Percentiles rank a stretch among this genome's conserved stretches.
These are phyloP conservation scores for Malbranchea cinnamomea DNA, from an alignment of 2,329 filamentous ascomycete species.

Conservation along the genomic window DNA sequence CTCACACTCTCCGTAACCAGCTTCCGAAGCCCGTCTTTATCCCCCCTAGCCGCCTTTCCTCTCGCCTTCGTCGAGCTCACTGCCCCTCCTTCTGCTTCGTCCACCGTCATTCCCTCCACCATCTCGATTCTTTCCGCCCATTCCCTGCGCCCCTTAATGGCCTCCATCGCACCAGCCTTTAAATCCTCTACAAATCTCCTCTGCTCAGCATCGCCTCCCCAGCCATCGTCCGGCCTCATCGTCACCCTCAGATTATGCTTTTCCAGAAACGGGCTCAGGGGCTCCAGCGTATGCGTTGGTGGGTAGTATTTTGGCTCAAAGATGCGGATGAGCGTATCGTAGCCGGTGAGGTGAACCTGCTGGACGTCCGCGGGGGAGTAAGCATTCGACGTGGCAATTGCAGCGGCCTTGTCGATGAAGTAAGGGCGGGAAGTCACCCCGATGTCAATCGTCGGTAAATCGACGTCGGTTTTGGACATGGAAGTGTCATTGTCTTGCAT, in stretches of 20 bases:
- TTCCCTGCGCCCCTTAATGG: slow-evolving; percentile 24
- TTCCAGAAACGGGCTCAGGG: slow-evolving; percentile 27
- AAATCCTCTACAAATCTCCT: slow-evolving; percentile 22
- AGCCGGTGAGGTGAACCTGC: slow-evolving; percentile 35
- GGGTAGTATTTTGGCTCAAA: slow-evolving; percentile 36
- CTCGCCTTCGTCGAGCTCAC: slow-evolving; percentile 32
- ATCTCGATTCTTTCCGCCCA: slow-evolving; percentile 30
- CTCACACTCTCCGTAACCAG: slow-evolving; percentile 21
- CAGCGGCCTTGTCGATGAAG: slow-evolving; percentile 33
- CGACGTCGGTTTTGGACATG: neutral
- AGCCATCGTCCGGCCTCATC: slow-evolving; percentile 26
- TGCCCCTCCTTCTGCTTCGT: slow-evolving; percentile 18
- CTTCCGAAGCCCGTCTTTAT: slow-evolving; percentile 19
- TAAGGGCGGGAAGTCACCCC: slow-evolving; percentile 34
- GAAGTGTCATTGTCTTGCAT: slow-evolving; percentile 1
- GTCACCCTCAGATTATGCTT: slow-evolving; percentile 31
- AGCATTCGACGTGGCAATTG: slow-evolving; percentile 23
- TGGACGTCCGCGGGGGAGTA: slow-evolving; percentile 24
- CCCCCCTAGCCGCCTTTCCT: slow-evolving; percentile 19
- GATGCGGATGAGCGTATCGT: slow-evolving; percentile 34
- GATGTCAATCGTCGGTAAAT: slow-evolving; percentile 27
- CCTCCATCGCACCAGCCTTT: slow-evolving; percentile 22
- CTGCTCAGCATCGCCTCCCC: slow-evolving; percentile 26
- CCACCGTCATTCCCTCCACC: slow-evolving; percentile 27
- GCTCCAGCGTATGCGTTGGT: slow-evolving; percentile 26